These are phyloP conservation scores for Ophiostoma montium DNA, from an alignment of 2,329 filamentous ascomycete species.

Conservation along the genomic window DNA sequence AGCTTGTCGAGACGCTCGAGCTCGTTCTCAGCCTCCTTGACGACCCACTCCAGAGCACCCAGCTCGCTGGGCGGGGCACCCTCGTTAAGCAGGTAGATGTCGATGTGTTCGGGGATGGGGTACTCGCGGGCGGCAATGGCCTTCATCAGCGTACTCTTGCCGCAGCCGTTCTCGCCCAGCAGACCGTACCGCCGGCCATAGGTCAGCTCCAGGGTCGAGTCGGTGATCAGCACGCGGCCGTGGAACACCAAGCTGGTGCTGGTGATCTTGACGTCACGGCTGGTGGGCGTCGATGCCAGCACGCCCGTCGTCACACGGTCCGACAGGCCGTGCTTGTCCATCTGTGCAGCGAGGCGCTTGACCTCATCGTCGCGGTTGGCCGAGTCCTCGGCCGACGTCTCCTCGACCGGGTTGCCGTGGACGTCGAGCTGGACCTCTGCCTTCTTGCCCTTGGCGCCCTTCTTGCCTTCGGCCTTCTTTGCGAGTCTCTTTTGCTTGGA, in stretches of 20 bases:
- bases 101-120: constrained; percentile 89
- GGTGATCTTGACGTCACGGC: constrained; percentile 94
- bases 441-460: constrained; percentile 53
- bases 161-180: constrained; percentile 96
- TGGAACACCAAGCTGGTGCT: constrained; percentile 93
- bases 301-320: constrained; percentile 98
- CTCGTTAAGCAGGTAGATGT: constrained; percentile 97
- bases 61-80: constrained; percentile 80
- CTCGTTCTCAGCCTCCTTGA: constrained; percentile 85
- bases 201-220: constrained; percentile 84
- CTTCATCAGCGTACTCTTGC: constrained; percentile 96
- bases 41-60: constrained; percentile 94
- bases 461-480: constrained; percentile 61
- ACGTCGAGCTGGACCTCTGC: constrained; percentile 53
- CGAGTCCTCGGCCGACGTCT: constrained; percentile 41
- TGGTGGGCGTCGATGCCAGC: constrained; percentile 66
- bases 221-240: constrained; percentile 88
- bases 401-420: constrained; percentile 37
- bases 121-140: constrained; percentile 87
- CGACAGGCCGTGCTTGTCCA: constrained; percentile 91
- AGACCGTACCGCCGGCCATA: constrained; percentile 89
- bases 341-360: constrained; percentile 77
- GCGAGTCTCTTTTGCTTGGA: constrained; percentile 60
- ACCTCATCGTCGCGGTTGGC: constrained; percentile 65
- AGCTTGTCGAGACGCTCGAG: constrained; percentile 78